Base-by-base conservation (phyloP, 192 early-diverging fungal genomes). In the Dissophora globulifera region DNA sequence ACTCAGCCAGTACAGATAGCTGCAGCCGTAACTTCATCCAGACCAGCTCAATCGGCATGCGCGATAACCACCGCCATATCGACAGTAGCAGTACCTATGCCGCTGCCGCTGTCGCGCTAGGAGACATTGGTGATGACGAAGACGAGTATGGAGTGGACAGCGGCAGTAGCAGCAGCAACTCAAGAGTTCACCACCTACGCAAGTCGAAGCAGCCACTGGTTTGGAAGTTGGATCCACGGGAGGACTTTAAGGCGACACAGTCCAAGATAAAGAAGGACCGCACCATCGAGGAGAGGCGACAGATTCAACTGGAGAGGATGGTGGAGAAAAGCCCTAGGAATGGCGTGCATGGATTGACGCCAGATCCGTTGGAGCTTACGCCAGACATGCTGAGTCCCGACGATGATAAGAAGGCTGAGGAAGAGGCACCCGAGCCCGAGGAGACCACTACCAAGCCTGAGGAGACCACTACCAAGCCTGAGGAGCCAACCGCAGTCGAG, bases 221-320 rank as follows among this genome's bases (percentile, higher is more conserved):
- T 19, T 76, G 72, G 72, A 35, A 67, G n/a, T 26, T 76, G 51
- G 72, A 76, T 27, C 72, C 72, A 13, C 41, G 72, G 0, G 64
- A 76, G 2, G 72, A 76, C 43, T 76, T 76, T 47, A 66, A 62
- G 58, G 72, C 62, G 15, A 62, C 46, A 26, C 59, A 76, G 51
- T 35, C 27, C 35, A 76, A 76, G 63, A 66, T 56, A 29, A 76
- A 76, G 58, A 66, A 56, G 23, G 32, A 26, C 22, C 59, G 52
- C 17, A 49, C 33, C 27, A n/a, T 31, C 16, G 41, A 30, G 20
- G 47, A 58, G 29, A 50, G 35, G 16, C 31, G 51, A 10, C 46
- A 40, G 13, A 4, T 32, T 1, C 40, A 55, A 1, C 15, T 27
- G n/a, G 58, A 67, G 50, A 54, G 63, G 50, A 25, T 31, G 26